Conservation (phyloP, 768 basidiomycete species). For the Rickenella mellea region DNA sequence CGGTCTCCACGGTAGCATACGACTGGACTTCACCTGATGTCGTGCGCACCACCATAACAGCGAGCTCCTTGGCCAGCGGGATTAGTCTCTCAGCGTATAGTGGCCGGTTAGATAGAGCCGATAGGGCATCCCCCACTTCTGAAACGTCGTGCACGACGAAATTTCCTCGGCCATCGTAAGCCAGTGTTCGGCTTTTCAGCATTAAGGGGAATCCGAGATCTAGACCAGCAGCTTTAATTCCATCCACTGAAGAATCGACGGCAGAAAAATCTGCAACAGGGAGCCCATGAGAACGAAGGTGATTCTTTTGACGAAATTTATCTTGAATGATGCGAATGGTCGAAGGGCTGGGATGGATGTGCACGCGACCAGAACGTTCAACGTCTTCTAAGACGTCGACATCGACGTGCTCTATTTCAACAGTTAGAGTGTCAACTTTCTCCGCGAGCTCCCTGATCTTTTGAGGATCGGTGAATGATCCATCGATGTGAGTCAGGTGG, state of each 20-base stretch:
- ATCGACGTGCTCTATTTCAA: slow-evolving; percentile 97
- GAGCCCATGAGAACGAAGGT: slow-evolving; percentile 39
- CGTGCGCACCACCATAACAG: slow-evolving; percentile 93
- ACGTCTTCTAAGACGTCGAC: slow-evolving; percentile 62
- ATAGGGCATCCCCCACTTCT: slow-evolving; percentile 40
- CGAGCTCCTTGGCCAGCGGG: slow-evolving; percentile 80
- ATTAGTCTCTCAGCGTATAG: slow-evolving; percentile 95
- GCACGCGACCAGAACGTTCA: slow-evolving; percentile 24
- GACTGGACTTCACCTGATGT: slow-evolving; percentile 61
- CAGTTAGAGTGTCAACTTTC: slow-evolving; percentile 80
- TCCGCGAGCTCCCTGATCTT: slow-evolving; percentile 73
- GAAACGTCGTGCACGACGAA: slow-evolving; percentile 54
- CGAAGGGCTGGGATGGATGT: slow-evolving; percentile 62
- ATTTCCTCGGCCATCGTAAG: slow-evolving; percentile 95
- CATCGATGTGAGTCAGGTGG: slow-evolving; percentile 62
- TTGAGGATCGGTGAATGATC: slow-evolving; percentile 72
- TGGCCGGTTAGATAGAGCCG: slow-evolving; percentile 51
- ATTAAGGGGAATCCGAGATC: slow-evolving; percentile 80
- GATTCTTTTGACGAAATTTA: slow-evolving; percentile 56
- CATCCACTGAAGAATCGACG: slow-evolving; percentile 44
- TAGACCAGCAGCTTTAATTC: slow-evolving; percentile 42
- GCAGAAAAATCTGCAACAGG: slow-evolving; percentile 51
- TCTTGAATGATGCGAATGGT: slow-evolving; percentile 83
- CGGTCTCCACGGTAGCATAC: slow-evolving; percentile 90
- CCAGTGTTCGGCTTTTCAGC: slow-evolving; percentile 92